Conservation (phyloP, 2,329 filamentous ascomycete genomes). For the Penicillium aurantiogriseum region DNA sequence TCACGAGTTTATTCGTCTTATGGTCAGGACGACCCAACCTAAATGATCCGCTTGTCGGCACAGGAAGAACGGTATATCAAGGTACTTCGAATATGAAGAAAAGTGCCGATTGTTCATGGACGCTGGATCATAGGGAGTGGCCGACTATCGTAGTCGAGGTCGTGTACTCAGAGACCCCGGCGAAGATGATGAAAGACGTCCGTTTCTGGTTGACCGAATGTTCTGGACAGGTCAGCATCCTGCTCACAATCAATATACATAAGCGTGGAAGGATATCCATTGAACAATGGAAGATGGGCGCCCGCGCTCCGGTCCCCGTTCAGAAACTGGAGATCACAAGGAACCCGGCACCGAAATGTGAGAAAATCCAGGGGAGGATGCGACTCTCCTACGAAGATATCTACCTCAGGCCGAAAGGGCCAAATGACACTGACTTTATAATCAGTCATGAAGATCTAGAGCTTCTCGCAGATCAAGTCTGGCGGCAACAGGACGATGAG, state of each 20-base stretch:
- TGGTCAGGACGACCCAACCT: too few species aligned
- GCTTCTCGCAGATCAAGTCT: fast-evolving
- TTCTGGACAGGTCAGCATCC: background rate
- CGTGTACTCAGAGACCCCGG: too few species aligned
- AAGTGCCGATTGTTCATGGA: background rate
- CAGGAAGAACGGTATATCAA: background rate
- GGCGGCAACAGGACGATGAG: background rate
- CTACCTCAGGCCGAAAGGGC: background rate
- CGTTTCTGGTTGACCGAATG: background rate
- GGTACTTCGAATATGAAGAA: background rate
- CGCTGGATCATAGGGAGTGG: background rate
- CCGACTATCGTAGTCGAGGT: background rate
- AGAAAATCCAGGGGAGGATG: background rate
- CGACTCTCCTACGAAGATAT: background rate
- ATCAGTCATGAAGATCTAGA: background rate
- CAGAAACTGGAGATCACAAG: background rate
- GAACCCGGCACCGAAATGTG: background rate
- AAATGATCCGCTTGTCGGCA: too few species aligned
- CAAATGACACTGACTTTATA: background rate
- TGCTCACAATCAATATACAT: background rate
- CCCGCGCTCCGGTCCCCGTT: background rate
- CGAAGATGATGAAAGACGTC: too few species aligned
- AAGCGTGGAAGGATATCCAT: background rate
- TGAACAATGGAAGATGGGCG: background rate
- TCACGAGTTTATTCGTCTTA: fast-evolving